Base-by-base conservation (phyloP, 176 grass and related monocot species). In the Aegilops umbellulata region DNA sequence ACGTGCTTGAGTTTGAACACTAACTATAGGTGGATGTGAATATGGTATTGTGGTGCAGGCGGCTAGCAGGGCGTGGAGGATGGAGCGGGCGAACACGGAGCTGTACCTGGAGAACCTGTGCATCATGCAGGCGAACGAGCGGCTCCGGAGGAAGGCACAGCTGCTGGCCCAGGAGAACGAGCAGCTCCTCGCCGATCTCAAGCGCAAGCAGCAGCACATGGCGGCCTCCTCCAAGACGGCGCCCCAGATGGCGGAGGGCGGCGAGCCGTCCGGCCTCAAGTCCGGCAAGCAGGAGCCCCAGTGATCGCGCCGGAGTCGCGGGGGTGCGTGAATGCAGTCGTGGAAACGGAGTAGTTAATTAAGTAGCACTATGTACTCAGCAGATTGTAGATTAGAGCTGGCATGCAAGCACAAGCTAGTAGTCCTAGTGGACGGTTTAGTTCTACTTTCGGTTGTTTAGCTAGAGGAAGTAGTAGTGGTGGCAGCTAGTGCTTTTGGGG, bases 81-180 rank as follows among this genome's bases (percentile, higher is more conserved):
- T 92, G 93, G 88, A 92, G 35, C 65, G 60, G 60, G 64, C 76
- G 20, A 92, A 89, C 78, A 20, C 80, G 35, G 71, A 90, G 81
- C 85, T 93, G 79, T 83, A 87, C 60, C 32, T 89, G 88, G 69
- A 97, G 70, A 97, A 92, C 92, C 80, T 84, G 57, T 84, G 65
- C 77, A 89, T 94, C 25, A 88, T 97, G 86, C 82, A 94, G 84
- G 86, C 87, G 69, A 97, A 97, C 82, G 94, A 97, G 88, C 87
- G 83, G 76, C 88, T 97, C 51, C 73, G 92, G 60, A 82, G 81
- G 79, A 86, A 80, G 65, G 83, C 80, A 22, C 85, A 44, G 85
- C 74, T 85, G 67, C 86, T 97, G 6, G 90, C 84, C 31, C 85
- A 97, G 65, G 94, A 92, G 83, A 94, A 97, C 87, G 82, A 90